Conservation (phyloP, 2,329 filamentous ascomycete species). For the Fusarium marasasianum region DNA sequence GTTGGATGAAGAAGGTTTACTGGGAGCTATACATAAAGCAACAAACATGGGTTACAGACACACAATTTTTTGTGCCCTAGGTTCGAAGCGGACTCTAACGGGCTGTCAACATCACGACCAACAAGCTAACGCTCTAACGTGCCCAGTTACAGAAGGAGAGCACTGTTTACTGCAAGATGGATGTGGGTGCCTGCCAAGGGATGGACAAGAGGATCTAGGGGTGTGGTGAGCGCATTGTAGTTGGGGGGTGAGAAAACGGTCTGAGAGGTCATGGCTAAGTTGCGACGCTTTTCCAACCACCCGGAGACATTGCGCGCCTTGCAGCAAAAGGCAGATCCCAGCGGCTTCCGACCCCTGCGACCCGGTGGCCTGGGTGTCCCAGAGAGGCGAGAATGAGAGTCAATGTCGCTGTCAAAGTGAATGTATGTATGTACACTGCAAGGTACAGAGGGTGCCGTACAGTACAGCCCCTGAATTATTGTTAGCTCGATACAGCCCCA, state of each 20-base stretch:
- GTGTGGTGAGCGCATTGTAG: neutral
- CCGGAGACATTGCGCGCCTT: constrained; percentile 29
- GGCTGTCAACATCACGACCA: constrained; percentile 27
- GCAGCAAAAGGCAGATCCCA: constrained; percentile 30
- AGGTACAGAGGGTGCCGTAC: constrained; percentile 12
- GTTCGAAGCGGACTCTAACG: neutral
- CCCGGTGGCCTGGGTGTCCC: constrained; percentile 36
- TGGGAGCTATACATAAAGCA: constrained; percentile 3
- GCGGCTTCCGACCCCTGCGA: constrained; percentile 33
- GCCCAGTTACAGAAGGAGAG: constrained; percentile 16
- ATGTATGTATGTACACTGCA: neutral
- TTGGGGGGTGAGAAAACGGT: constrained; percentile 20
- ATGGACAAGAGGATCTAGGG: constrained; percentile 15
- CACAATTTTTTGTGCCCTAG: neutral
- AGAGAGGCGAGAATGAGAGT: constrained; percentile 14
- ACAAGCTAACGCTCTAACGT: constrained; percentile 15
- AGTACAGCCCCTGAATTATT: too few species aligned
- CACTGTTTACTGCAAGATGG: constrained; percentile 17
- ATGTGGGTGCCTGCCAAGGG: constrained; percentile 20
- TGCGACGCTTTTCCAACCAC: constrained; percentile 32
- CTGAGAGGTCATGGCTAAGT: constrained; percentile 5
- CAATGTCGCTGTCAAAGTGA: neutral
- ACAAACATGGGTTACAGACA: neutral
- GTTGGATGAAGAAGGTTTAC: constrained; percentile 10
- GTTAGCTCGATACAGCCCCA: too few species aligned